Base-by-base conservation (phyloP, 78 protist species). In the Neovahlkampfia damariscottae region DNA sequence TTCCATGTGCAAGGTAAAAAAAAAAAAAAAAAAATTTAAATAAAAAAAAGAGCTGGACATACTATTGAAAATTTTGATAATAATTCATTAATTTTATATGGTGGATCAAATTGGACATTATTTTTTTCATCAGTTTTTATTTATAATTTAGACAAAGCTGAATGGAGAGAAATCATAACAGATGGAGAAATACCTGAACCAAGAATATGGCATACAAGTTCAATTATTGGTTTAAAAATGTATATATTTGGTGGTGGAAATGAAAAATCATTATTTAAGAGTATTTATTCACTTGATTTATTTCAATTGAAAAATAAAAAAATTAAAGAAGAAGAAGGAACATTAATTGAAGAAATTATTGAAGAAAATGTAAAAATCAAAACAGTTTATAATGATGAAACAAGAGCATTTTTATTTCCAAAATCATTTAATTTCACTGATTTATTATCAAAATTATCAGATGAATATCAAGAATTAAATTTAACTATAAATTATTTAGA, bases 31-130 rank as follows among this genome's bases (percentile, higher is more conserved):
- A n/a, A n/a, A n/a, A n/a, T n/a, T n/a, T n/a, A n/a, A n/a, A n/a
- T n/a, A n/a, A n/a, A n/a, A n/a, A n/a, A n/a, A n/a, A 50, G 62
- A 50, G 62, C 62, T 50, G 62, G 62, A 50, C 62, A 50, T 19
- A n/a, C 62, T 50, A 19, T 50, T n/a, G 62, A n/a, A 50, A n/a
- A 19, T 19, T 50, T n/a, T 19, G 62, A 19, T 19, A 50, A 19
- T 19, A 19, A 50, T 50, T 50, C n/a, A n/a, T n/a, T 50, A 19
- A 50, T 50, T 19, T 50, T 50, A 50, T 50, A 19, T 19, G 62
- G 62, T n/a, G 62, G 62, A 19, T n/a, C 62, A 50, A 19, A 50
- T 19, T 50, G 62, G 62, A 50, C 34, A 19, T n/a, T 19, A 50
- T 50, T 50, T 50, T 50, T 50, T 50, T 19, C 19, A 19, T n/a